Percentiles rank a stretch among this genome's conserved stretches.
Evolutionary conservation across 768 basidiomycete genomes (phyloP).

Genomic region (Piloderma croceum): DNA sequence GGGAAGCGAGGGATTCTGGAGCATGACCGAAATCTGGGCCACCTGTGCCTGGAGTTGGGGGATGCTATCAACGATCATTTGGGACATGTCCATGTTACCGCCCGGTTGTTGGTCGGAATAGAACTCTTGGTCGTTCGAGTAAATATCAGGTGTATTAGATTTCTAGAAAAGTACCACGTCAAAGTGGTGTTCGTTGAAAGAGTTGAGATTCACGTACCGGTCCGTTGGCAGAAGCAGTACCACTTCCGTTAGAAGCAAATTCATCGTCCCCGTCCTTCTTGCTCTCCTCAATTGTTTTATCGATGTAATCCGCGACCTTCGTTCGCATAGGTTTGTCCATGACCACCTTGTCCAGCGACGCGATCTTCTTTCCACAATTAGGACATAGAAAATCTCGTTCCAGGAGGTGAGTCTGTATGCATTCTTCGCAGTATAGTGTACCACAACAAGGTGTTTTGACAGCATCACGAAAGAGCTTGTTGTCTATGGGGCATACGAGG

Average conservation of each 20-base stretch:
- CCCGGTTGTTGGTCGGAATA: slow-evolving; percentile 70
- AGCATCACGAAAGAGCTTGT: slow-evolving; percentile 88
- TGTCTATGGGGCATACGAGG: slow-evolving; percentile 86
- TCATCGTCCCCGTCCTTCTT: slow-evolving; percentile 56
- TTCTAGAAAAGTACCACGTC: slow-evolving; percentile 1
- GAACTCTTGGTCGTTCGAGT: slow-evolving; percentile 52
- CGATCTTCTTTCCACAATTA: slow-evolving; percentile 80
- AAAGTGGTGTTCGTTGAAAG: no score
- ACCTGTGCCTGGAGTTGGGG: slow-evolving; percentile 84
- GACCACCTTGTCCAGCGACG: slow-evolving; percentile 81
- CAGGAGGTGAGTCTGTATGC: slow-evolving; percentile 88
- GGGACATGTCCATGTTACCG: slow-evolving; percentile 59
- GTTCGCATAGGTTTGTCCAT: slow-evolving; percentile 75
- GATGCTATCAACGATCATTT: slow-evolving; percentile 68
- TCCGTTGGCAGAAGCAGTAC: slow-evolving; percentile 16
- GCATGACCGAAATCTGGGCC: slow-evolving; percentile 69
- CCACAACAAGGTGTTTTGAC: slow-evolving; percentile 95
- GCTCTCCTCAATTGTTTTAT: slow-evolving; percentile 73
- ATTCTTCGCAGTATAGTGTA: slow-evolving; percentile 92
- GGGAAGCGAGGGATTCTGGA: slow-evolving; percentile 74
- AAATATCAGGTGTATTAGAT: slow-evolving; percentile 4
- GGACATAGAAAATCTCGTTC: slow-evolving; percentile 96
- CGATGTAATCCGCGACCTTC: slow-evolving; percentile 77
- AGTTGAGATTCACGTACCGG: slow-evolving; percentile 41
- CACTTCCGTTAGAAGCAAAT: slow-evolving; percentile 15